phyloP scores from a whole-genome alignment of 1,139 yeast genomes.

The Saccharomyces hybrid region DNA sequence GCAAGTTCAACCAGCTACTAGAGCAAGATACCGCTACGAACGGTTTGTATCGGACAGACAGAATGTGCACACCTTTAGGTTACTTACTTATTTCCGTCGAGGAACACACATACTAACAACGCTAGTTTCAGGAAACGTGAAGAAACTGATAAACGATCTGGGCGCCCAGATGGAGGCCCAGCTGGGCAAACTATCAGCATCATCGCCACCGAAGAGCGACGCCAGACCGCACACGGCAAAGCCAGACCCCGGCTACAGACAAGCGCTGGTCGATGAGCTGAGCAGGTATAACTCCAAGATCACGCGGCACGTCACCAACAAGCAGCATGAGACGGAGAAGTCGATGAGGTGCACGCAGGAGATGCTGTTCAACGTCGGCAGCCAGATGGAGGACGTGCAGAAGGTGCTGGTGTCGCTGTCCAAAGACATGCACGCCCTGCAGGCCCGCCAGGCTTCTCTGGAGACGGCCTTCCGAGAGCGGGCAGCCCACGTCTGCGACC shows the following conservation, averaged over 20 bases:
- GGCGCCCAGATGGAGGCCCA: background rate
- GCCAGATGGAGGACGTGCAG: slow-evolving; percentile 15
- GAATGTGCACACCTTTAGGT: background rate
- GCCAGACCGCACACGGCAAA: background rate
- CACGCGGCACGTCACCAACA: background rate
- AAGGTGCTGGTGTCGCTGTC: slow-evolving; percentile 12
- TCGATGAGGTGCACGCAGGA: slow-evolving; percentile 8
- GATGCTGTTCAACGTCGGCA: slow-evolving; percentile 11
- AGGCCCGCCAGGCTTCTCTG: slow-evolving; percentile 11
- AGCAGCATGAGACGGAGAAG: slow-evolving; percentile 3
- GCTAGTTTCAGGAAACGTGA: background rate
- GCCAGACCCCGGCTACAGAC: background rate
- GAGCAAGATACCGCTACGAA: background rate
- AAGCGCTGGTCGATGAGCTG: slow-evolving; percentile 1
- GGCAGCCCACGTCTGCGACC: background rate
- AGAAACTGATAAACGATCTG: background rate
- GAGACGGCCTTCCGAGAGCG: slow-evolving; percentile 10
- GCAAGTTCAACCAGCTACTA: background rate
- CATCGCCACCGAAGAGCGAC: background rate
- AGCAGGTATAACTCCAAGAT: background rate
- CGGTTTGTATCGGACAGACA: background rate
- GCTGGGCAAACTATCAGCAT: background rate
- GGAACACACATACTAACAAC: background rate
- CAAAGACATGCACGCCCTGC: slow-evolving; percentile 10
- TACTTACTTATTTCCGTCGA: background rate